Base-by-base conservation (phyloP, 805 yeast species). In the Ogataea chonburiensis region DNA sequence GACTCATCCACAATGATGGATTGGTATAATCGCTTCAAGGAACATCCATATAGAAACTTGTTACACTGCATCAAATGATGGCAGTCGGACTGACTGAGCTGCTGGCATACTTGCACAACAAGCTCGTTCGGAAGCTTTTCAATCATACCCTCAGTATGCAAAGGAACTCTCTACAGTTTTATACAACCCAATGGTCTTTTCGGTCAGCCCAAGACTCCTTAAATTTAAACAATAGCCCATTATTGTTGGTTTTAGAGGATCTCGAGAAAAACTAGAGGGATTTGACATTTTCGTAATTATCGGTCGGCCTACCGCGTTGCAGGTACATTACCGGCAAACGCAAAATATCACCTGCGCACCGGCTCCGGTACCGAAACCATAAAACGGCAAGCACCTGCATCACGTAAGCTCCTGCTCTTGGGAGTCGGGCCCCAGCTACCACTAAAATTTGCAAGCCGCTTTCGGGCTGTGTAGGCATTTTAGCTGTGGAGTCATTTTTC, bases 101-200 rank as follows among this genome's bases (percentile, higher is more conserved):
- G 7, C 3, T 44, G 43, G 13, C 47, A 38, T 8, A 57, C 41
- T 17, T 35, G 28, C 7, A 34, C 8, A 15, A 45, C 45, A 3
- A 57, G 15, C 39, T 57, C 62, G 5, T 24, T 12, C 4, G 62
- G 62, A 8, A 57, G 32, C 5, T n/a, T n/a, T 6, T 49, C 50
- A 5, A 57, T 14, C 62, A 57, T 57, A 3, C 3, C 14, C 5
- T 6, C 15, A 5, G 5, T 10, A 17, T 7, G 10, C 7, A 11
- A 6, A 7, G 20, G 8, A 15, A 18, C 12, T 20, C 24, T 8
- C 8, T 12, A 12, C 5, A 5, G 5, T 13, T 18, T 13, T 28
- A 14, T 24, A 17, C 5, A 9, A 6, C 7, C 11, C 15, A 10
- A 34, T 24, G 34, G 39, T 24, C 24, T 18, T 35, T 35, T 35